Evolutionary conservation across 306 rosid species (phyloP), one percentile per base, ranked within the genome.

Genomic region (Trichosanthes cucumerina): DNA sequence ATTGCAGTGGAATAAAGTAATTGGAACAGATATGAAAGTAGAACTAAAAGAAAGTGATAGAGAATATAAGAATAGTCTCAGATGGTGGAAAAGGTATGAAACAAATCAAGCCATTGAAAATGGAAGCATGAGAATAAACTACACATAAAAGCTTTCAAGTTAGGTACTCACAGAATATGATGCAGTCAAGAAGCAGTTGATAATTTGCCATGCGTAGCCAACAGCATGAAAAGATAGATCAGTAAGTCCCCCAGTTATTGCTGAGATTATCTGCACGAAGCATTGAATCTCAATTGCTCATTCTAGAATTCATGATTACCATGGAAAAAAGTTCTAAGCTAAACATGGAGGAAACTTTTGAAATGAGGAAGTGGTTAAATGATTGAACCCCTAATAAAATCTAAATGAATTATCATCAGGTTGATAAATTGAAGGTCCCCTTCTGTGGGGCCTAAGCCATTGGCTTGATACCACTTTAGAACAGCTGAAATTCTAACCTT

Each of bases 121-220:
- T 46, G 77, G 21, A 24, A 71, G 33, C 46, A 50, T 34, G 16
- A 13, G 53, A 70, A 21, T 43, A 28, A 82, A 64, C 7, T 60
- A 26, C 46, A 49, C 47, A 77, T 58, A 19, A 16, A 71, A 34
- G 53, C 78, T 79, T 60, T 52, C 52, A 80, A 68, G 68, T 75
- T 38, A 39, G 82, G 85, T 82, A 90, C 99, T 88, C 86, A 96
- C 99, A 76, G 99, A 96, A 89, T 96, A 96, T 59, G 99, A 92
- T 28, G 99, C 98, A 49, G 99, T 92, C 85, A 96, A 86, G 86
- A 96, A 92, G 83, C 99, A 96, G 87, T 96, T 96, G 70, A 84
- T 52, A 70, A 89, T 83, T 86, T 96, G 99, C 99, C 99, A 96
- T 19, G 87, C 79, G 79, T 96, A 96, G 82, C 99, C 98, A 24